Percentiles rank a stretch among this genome's conserved stretches.
These are phyloP conservation scores for Talaromyces thailandensis DNA, from an alignment of 495 filamentous ascomycete species.

Conservation along the genomic window DNA sequence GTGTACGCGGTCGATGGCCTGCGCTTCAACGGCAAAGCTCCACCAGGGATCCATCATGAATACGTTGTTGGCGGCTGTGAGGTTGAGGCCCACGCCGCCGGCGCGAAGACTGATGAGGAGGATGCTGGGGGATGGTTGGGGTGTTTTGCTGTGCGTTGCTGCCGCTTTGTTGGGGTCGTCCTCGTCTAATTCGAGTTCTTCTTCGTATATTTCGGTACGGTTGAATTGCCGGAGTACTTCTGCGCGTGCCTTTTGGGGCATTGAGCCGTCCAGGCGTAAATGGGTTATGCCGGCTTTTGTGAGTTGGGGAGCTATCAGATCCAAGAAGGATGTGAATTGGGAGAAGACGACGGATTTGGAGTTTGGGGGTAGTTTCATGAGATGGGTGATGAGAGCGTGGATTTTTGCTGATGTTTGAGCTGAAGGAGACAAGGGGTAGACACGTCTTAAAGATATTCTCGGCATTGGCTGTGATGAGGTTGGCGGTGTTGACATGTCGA, in stretches of 20 bases:
- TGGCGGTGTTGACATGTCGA: conserved; percentile 24
- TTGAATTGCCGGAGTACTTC: conserved; percentile 65
- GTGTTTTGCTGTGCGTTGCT: neutral
- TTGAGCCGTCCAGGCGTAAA: conserved; percentile 84
- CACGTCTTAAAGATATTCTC: conserved; percentile 71
- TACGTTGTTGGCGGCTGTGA: conserved; percentile 79
- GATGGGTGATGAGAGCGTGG: conserved; percentile 62
- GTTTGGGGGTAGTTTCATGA: conserved; percentile 56
- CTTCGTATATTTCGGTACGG: conserved; percentile 30
- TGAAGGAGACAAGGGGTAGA: conserved; percentile 57
- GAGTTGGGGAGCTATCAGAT: conserved; percentile 77
- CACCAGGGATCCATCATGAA: conserved; percentile 99
- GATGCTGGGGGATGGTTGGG: conserved; percentile 29
- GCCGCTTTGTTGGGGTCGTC: conserved; percentile 9
- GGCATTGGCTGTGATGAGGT: conserved; percentile 31
- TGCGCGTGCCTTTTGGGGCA: conserved; percentile 76
- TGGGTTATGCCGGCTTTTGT: conserved; percentile 59
- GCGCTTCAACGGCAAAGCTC: conserved; percentile 93
- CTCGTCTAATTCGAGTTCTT: conserved; percentile 25
- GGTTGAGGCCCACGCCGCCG: conserved; percentile 87
- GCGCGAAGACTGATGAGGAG: conserved; percentile 80
- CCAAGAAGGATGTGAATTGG: conserved; percentile 94
- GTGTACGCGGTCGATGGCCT: conserved; percentile 98
- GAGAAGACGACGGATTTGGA: conserved; percentile 93
- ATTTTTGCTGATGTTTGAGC: conserved; percentile 71